Percentiles rank a stretch among this genome's conserved stretches.
Conservation (phyloP, 2,329 filamentous ascomycete genomes). For the Cytospora mali region DNA sequence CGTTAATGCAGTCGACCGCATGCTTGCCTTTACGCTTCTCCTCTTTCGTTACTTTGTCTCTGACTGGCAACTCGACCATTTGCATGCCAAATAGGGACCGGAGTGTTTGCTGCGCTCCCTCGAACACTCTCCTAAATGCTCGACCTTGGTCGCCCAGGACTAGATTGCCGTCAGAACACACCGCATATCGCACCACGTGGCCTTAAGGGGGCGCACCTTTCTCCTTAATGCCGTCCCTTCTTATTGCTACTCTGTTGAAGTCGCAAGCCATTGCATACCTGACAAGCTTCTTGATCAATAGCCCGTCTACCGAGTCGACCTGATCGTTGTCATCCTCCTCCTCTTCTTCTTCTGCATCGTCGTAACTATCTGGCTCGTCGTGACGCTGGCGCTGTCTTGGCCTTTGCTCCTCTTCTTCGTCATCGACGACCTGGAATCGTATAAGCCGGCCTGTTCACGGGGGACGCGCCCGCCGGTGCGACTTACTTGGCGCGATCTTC, state of each 20-base stretch:
- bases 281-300: constrained; percentile 67
- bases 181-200: not conserved
- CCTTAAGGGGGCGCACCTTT: constrained; percentile 51
- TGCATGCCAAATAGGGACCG: constrained; percentile 85
- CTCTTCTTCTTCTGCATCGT: constrained; percentile 44
- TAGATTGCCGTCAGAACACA: constrained; percentile 34
- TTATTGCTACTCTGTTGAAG: constrained; percentile 62
- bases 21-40: constrained; percentile 72
- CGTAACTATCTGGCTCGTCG: constrained; percentile 36
- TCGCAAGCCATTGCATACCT: constrained; percentile 69
- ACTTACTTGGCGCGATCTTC: constrained; percentile 27
- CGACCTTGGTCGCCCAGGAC: constrained; percentile 73
- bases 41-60: constrained; percentile 78
- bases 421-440: constrained; percentile 23
- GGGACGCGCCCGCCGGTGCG: not conserved
- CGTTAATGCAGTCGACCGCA: not conserved
- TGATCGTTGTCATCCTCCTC: constrained; percentile 37
- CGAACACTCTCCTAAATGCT: constrained; percentile 77
- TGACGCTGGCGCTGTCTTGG: constrained; percentile 44
- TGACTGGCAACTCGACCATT: constrained; percentile 77
- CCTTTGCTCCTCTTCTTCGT: constrained; percentile 49
- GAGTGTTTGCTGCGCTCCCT: constrained; percentile 73
- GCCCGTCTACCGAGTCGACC: constrained; percentile 51
- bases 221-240: constrained; percentile 63
- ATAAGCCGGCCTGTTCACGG: constrained; percentile 5